These are phyloP conservation scores for Tulasnella sp. DNA, from an alignment of 768 basidiomycete species.

Conservation along the genomic window DNA sequence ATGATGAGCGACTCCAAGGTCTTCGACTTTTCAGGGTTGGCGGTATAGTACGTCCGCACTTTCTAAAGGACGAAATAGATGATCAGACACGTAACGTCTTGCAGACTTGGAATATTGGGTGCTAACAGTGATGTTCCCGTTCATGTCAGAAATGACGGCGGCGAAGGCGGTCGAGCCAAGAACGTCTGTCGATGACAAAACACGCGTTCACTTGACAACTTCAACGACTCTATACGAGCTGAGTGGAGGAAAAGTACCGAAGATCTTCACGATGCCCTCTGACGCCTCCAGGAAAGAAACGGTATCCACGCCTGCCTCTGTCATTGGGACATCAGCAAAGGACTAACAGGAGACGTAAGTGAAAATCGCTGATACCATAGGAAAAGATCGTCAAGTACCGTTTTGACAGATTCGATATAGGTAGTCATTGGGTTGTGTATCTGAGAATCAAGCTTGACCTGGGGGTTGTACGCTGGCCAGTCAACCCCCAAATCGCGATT, in stretches of 20 bases:
- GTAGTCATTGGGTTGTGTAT: slow-evolving; percentile 19
- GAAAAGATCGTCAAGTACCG: neutral
- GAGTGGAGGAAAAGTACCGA: slow-evolving; percentile 48
- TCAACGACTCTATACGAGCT: neutral
- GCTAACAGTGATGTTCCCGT: slow-evolving; percentile 80
- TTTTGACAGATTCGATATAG: slow-evolving; percentile 24
- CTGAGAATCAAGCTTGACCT: too few species aligned
- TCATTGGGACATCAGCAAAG: slow-evolving; percentile 83
- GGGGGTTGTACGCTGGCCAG: too few species aligned
- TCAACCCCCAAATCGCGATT: too few species aligned
- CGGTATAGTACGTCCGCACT: slow-evolving; percentile 71
- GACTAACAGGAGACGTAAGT: slow-evolving; percentile 45
- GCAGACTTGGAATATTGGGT: neutral
- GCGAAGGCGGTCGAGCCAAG: slow-evolving; percentile 77
- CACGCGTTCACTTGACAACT: neutral
- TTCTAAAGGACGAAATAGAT: slow-evolving; percentile 45
- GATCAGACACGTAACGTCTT: too few species aligned
- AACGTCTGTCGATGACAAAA: slow-evolving; percentile 43
- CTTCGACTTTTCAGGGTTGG: slow-evolving; percentile 47
- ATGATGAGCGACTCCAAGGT: slow-evolving; percentile 79
- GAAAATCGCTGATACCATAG: neutral
- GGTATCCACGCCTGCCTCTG: slow-evolving; percentile 82
- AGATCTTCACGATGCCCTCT: slow-evolving; percentile 77
- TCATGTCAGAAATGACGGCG: slow-evolving; percentile 76
- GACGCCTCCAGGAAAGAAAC: slow-evolving; percentile 78